Conservation (phyloP, 2,329 filamentous ascomycete species). For the Calonectria montana region DNA sequence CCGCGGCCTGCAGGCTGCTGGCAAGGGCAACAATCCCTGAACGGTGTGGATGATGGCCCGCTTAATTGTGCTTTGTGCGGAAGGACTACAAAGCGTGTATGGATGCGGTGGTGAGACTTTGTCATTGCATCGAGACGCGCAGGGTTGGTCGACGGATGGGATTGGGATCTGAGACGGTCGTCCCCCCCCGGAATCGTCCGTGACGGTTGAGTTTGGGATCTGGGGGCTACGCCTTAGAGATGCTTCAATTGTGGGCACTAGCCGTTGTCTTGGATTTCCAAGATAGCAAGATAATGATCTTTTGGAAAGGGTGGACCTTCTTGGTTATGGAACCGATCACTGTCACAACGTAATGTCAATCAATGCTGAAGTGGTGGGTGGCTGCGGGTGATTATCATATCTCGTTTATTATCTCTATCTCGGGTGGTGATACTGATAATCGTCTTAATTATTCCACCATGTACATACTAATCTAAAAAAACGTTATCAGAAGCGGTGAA, state of each 20-base stretch:
- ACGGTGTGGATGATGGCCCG: not conserved
- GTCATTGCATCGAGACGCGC: constrained; percentile 16
- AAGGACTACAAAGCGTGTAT: constrained; percentile 16
- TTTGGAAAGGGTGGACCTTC: constrained; percentile 8
- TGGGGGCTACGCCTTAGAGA: constrained; percentile 22
- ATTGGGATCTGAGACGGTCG: constrained; percentile 18
- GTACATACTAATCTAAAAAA: constrained; percentile 8
- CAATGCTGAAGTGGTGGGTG: constrained; percentile 6
- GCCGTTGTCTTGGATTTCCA: constrained; percentile 10
- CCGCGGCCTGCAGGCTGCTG: constrained; percentile 20
- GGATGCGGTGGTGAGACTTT: constrained; percentile 31
- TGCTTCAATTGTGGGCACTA: not conserved
- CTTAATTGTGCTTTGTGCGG: constrained; percentile 1
- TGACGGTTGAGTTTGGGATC: constrained; percentile 13
- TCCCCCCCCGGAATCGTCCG: not conserved
- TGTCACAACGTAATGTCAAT: constrained; percentile 22
- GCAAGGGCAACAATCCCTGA: constrained; percentile 16
- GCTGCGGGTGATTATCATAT: constrained; percentile 18
- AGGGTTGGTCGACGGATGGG: constrained; percentile 8
- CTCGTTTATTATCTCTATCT: constrained; percentile 8
- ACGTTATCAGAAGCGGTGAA: constrained; percentile 23
- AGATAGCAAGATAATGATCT: constrained; percentile 10
- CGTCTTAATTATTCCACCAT: not conserved
- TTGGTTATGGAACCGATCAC: constrained; percentile 20
- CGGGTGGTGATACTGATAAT: not conserved